phyloP scores from a whole-genome alignment of 148 eudicot genomes.

The Rhododendron kiyosumense region DNA sequence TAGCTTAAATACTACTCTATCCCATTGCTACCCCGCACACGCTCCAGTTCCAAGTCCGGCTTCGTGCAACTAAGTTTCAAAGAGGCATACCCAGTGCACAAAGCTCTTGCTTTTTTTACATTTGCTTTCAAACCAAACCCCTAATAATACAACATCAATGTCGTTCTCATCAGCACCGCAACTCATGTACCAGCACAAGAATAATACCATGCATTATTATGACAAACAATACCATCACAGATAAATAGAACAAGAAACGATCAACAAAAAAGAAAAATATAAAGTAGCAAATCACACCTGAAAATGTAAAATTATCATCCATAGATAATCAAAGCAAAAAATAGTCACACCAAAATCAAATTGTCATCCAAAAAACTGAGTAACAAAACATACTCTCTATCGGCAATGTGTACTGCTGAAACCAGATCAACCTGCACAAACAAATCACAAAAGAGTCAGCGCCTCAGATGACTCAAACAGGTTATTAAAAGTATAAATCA shows the following conservation, averaged over 20 bases:
- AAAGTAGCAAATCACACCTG: background rate
- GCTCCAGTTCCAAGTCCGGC: background rate
- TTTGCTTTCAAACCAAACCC: background rate
- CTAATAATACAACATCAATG: background rate
- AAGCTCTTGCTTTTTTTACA: background rate
- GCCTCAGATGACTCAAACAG: background rate
- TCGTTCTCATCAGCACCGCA: background rate
- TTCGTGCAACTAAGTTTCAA: background rate
- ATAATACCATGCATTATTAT: background rate
- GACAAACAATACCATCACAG: background rate
- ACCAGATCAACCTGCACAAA: slow-evolving; percentile 89
- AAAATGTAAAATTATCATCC: background rate
- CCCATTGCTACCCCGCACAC: background rate
- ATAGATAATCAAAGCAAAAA: background rate
- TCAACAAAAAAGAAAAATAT: background rate
- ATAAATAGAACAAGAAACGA: background rate
- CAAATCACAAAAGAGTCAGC: slow-evolving; percentile 2
- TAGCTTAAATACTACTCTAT: background rate
- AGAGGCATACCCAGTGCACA: background rate
- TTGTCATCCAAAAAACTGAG: background rate
- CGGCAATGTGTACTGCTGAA: slow-evolving; percentile 95
- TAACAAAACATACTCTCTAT: slow-evolving; percentile 59
- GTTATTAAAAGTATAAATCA: background rate
- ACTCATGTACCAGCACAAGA: background rate
- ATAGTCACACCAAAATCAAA: background rate